Evolutionary conservation across 2,329 filamentous ascomycete genomes (phyloP).

Genomic region (Aspergillus versicolor): DNA sequence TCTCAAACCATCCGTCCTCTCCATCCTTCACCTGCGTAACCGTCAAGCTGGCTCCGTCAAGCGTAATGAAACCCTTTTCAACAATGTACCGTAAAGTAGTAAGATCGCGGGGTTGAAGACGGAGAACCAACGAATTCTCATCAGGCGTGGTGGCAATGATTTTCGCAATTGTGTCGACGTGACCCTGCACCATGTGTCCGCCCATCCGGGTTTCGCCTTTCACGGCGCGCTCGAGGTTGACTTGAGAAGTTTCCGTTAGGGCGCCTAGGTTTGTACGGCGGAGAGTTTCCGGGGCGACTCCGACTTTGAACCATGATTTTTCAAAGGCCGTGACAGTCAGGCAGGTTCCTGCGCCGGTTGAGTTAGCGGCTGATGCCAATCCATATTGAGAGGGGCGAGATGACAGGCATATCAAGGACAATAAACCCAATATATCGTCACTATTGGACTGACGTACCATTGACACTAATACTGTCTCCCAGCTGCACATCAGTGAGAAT

Average conservation of each 20-base stretch:
- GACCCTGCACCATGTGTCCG: conserved; percentile 96
- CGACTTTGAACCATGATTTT: conserved; percentile 74
- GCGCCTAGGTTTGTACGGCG: conserved; percentile 91
- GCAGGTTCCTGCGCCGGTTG: conserved; percentile 62
- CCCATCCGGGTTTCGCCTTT: conserved; percentile 92
- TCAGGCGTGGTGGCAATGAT: conserved; percentile 73
- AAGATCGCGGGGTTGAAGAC: conserved; percentile 69
- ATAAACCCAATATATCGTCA: background rate
- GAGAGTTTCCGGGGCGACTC: conserved; percentile 91
- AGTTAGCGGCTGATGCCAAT: background rate
- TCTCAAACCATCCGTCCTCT: conserved; percentile 81
- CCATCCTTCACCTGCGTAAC: conserved; percentile 81
- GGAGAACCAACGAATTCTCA: conserved; percentile 85
- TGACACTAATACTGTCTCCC: conserved; percentile 92
- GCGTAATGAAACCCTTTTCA: conserved; percentile 91
- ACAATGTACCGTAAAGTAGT: conserved; percentile 82
- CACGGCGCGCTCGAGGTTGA: conserved; percentile 94
- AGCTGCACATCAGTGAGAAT: conserved; percentile 81
- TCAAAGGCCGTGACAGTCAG: conserved; percentile 81
- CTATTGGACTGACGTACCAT: conserved; percentile 56
- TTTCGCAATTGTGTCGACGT: conserved; percentile 85
- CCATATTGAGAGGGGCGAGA: background rate
- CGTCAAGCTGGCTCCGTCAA: conserved; percentile 93
- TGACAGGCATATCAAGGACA: background rate
- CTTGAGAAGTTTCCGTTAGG: conserved; percentile 63